Evolutionary conservation across 2,329 filamentous ascomycete species (phyloP).

Genomic region (Diaporthe longicolla): DNA sequence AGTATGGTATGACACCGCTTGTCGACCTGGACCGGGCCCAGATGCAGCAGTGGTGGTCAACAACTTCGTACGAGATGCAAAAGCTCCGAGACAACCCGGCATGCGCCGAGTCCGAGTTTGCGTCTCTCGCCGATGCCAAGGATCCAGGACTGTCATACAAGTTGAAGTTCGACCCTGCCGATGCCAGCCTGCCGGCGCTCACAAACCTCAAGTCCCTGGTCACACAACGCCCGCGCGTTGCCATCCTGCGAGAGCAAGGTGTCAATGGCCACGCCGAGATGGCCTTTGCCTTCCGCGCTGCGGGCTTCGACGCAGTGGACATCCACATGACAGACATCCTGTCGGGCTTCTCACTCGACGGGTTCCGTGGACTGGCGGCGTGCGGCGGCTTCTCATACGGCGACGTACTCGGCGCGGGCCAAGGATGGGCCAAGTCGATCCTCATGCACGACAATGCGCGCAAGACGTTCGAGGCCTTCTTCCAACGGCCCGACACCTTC

Average conservation of each 20-base stretch:
- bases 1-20: constrained; percentile 77
- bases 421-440: constrained; percentile 96
- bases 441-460: constrained; percentile 84
- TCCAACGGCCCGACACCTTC: constrained; percentile 90
- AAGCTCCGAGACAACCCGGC: constrained; percentile 88
- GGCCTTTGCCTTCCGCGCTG: constrained; percentile 94
- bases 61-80: constrained; percentile 93
- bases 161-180: constrained; percentile 83
- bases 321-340: constrained; percentile 97
- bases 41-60: constrained; percentile 90
- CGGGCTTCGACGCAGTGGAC: constrained; percentile 92
- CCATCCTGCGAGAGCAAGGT: constrained; percentile 94
- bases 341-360: constrained; percentile 81
- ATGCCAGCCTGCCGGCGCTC: constrained; percentile 80
- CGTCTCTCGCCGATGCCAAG: constrained; percentile 78
- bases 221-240: constrained; percentile 78
- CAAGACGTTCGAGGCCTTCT: constrained; percentile 86
- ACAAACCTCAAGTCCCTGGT: constrained; percentile 71
- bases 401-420: constrained; percentile 88
- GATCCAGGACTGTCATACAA: constrained; percentile 90
- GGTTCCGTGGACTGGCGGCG: constrained; percentile 91
- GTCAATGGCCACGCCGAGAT: constrained; percentile 98
- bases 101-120: constrained; percentile 88
- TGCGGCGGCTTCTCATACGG: constrained; percentile 98
- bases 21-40: constrained; percentile 78